These are phyloP conservation scores for Apiospora aurea DNA, from an alignment of 2,329 filamentous ascomycete species.

Conservation along the genomic window DNA sequence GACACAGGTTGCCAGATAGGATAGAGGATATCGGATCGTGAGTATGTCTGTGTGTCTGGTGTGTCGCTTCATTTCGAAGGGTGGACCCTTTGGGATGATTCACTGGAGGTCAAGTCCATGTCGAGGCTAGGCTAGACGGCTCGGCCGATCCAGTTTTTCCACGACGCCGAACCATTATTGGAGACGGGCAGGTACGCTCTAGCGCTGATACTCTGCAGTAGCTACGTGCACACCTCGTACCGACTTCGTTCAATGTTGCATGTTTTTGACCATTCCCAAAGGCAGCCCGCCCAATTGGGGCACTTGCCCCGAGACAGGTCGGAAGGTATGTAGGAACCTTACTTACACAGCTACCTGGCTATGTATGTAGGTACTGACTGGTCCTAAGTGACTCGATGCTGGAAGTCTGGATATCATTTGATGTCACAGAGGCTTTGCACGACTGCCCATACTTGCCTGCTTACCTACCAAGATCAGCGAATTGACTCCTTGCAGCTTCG, in stretches of 20 bases:
- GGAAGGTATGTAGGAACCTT: background rate
- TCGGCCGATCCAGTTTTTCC: conserved; percentile 21
- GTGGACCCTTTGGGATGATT: conserved; percentile 13
- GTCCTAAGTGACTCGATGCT: background rate
- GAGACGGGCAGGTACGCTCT: background rate
- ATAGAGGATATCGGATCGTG: background rate
- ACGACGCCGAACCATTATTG: conserved; percentile 1
- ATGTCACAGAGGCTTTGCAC: background rate
- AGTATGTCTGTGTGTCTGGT: background rate
- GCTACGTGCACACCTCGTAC: too few species aligned
- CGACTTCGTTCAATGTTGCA: too few species aligned
- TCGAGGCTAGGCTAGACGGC: conserved; percentile 16
- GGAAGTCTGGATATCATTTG: background rate
- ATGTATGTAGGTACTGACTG: background rate
- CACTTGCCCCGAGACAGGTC: background rate
- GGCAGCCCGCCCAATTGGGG: conserved; percentile 1
- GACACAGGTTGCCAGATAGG: background rate
- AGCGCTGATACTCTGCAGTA: background rate
- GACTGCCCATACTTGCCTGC: background rate
- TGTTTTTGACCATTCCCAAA: background rate
- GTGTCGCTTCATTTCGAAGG: conserved; percentile 4
- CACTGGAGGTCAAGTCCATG: background rate
- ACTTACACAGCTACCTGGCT: background rate
- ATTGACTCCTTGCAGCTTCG: background rate
- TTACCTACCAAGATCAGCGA: background rate